Conservation (phyloP, 148 eudicot genomes). For the Amaranthus cruentus region DNA sequence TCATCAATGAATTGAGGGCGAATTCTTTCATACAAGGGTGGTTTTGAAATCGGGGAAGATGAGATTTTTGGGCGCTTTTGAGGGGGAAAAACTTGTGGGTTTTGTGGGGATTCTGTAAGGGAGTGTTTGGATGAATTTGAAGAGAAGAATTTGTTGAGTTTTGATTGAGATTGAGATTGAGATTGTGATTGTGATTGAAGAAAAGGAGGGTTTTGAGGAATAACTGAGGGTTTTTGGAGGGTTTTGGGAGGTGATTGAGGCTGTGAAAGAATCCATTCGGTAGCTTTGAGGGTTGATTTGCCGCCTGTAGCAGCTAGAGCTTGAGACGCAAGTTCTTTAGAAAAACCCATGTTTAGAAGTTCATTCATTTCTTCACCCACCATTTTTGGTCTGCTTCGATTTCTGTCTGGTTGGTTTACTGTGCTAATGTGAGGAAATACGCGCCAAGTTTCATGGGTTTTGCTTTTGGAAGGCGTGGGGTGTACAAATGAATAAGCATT, state of each 20-base stretch:
- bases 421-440: too few relatives aligned
- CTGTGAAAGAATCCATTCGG: conserved; percentile 63
- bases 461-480: too few relatives aligned
- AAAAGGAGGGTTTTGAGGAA: background rate
- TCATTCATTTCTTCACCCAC: conserved; percentile 29
- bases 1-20: conserved; percentile 56
- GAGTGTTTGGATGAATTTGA: conserved; percentile 29
- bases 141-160: conserved; percentile 31
- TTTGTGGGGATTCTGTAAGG: conserved; percentile 18
- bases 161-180: conserved; percentile 30
- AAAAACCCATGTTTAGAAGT: conserved; percentile 71
- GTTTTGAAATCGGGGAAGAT: conserved; percentile 3
- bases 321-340: conserved; percentile 44
- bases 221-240: conserved; percentile 14
- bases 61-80: conserved; percentile 34
- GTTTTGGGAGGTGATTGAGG: conserved; percentile 16
- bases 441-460: too few relatives aligned
- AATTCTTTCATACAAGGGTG: conserved; percentile 70
- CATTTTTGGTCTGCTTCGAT: background rate
- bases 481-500: too few relatives aligned
- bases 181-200: conserved; percentile 12
- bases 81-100: conserved; percentile 21
- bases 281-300: conserved; percentile 42
- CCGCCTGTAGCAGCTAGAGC: conserved; percentile 63
- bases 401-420: too few relatives aligned